Evolutionary conservation across 23 red algal species (phyloP).

Genomic region (Gracilaria vermiculophylla): DNA sequence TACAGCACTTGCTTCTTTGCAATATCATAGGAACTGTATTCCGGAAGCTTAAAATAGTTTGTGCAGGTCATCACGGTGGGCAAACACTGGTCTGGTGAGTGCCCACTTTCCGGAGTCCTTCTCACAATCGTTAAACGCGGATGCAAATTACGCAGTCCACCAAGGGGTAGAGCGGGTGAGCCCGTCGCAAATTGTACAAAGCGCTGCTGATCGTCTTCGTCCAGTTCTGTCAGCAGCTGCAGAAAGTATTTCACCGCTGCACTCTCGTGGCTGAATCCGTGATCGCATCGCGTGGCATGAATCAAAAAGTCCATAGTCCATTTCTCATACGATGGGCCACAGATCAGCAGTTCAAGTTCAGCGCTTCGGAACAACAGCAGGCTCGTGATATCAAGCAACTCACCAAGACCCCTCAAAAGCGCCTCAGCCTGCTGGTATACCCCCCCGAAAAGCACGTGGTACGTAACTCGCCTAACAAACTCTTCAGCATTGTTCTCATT

Average conservation of each 20-base stretch:
- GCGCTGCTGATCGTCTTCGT: constrained; percentile 73
- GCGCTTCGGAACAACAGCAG: constrained; percentile 67
- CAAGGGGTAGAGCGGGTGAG: constrained; percentile 87
- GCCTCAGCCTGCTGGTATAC: constrained; percentile 77
- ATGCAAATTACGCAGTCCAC: constrained; percentile 78
- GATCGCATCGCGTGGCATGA: constrained; percentile 87
- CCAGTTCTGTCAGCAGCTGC: constrained; percentile 61
- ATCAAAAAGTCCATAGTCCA: constrained; percentile 83
- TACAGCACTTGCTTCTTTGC: constrained; percentile 78
- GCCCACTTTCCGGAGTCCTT: constrained; percentile 80
- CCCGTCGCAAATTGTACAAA: constrained; percentile 95
- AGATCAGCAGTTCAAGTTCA: constrained; percentile 81
- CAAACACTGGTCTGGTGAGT: constrained; percentile 83
- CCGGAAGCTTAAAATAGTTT: constrained; percentile 97
- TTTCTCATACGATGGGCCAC: constrained; percentile 83
- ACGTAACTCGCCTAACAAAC: constrained; percentile 65
- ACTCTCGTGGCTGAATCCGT: constrained; percentile 92
- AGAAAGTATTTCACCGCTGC: constrained; percentile 75
- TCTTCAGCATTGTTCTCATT: constrained; percentile 73
- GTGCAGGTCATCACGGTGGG: constrained; percentile 99
- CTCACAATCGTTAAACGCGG: constrained; percentile 90
- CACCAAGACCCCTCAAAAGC: constrained; percentile 70
- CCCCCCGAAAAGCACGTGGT: constrained; percentile 75
- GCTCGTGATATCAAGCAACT: constrained; percentile 59
- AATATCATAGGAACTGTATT: constrained; percentile 83